A percentile compares a stretch with the other conserved stretches of the same genome.
These are phyloP conservation scores for Penicillium riverlandense DNA, from an alignment of 495 filamentous ascomycete species.

Conservation along the genomic window DNA sequence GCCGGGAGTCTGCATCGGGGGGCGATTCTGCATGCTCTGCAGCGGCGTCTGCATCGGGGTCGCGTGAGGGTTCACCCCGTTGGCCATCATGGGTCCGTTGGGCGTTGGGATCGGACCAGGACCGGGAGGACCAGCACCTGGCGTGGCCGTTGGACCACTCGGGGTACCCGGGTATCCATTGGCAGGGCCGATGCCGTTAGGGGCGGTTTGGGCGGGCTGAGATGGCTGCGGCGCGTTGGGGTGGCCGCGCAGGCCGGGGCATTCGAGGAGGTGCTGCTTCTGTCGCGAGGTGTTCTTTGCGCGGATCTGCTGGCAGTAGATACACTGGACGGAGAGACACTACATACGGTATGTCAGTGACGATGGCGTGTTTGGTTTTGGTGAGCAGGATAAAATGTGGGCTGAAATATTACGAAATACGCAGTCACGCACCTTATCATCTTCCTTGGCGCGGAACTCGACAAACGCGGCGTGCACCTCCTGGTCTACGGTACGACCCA, in stretches of 20 bases:
- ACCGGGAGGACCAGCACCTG: constrained; percentile 26
- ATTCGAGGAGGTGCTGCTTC: constrained; percentile 50
- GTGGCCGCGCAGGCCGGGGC: constrained; percentile 42
- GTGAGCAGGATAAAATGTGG: background rate
- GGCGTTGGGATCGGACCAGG: constrained; percentile 29
- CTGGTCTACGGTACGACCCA: constrained; percentile 52
- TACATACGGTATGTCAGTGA: constrained; percentile 30
- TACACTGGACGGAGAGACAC: constrained; percentile 54
- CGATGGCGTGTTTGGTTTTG: constrained; percentile 18
- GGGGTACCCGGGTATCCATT: constrained; percentile 44
- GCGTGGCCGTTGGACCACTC: constrained; percentile 28
- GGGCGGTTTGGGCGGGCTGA: constrained; percentile 29
- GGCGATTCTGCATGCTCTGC: constrained; percentile 30
- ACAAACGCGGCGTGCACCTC: constrained; percentile 53
- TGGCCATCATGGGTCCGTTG: constrained; percentile 37
- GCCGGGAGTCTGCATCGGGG: constrained; percentile 32
- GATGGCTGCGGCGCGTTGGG: constrained; percentile 35
- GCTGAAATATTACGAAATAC: constrained; percentile 43
- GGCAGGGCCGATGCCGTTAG: constrained; percentile 36
- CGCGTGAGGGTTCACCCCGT: constrained; percentile 39
- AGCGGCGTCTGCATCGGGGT: constrained; percentile 39
- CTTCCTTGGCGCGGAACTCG: constrained; percentile 55
- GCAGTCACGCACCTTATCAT: constrained; percentile 49
- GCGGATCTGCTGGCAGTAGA: constrained; percentile 52
- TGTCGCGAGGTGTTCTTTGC: constrained; percentile 53